Evolutionary conservation across 352 stramenopile species (phyloP), one percentile per base, ranked within the genome.

Genomic region (Pythium dissotocum): DNA sequence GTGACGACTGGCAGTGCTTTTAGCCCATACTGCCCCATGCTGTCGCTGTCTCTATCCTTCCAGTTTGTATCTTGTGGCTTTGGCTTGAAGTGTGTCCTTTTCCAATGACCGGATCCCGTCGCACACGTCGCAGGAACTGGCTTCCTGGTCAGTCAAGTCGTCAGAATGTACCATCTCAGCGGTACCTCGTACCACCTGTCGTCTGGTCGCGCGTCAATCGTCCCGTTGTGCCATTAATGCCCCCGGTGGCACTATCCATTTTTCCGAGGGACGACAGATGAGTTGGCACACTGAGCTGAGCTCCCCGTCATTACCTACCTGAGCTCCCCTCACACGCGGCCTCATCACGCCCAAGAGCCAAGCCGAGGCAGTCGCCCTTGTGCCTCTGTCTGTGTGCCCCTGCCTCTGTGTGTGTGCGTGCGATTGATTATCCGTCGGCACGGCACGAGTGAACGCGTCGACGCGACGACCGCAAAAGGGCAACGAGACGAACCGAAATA

Each of bases 61-160:
- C 46, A 21, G 46, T 54, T 54, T 21, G 46, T 54, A 33, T 28
- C 24, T 54, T 54, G 46, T 54, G 46, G n/a, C 21, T 24, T 32
- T 16, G 0, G n/a, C 46, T 54, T 54, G n/a, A 32, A 33, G 46
- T 54, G 6, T 24, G 8, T 49, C 40, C 18, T 24, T 21, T 16
- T 3, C 13, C 40, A 13, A 13, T 12, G 6, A 13, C n/a, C 9
- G 21, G 24, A 54, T 54, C 46, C 46, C 46, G 33, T 54, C 21
- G 12, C 63, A 61, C 63, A 63, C 63, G 63, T 64, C 63, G 56
- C 56, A 61, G 55, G 24, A 62, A 70, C 63, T 70, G 63, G 57
- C 63, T 61, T 65, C 32, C 36, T 26, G n/a, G n/a, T 3, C 2
- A 6, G 13, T 14, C 46, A 35, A 42, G 35, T 57, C 56, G 48